Conservation (phyloP, 2,329 filamentous ascomycete species). For the Cytospora chrysosperma region DNA sequence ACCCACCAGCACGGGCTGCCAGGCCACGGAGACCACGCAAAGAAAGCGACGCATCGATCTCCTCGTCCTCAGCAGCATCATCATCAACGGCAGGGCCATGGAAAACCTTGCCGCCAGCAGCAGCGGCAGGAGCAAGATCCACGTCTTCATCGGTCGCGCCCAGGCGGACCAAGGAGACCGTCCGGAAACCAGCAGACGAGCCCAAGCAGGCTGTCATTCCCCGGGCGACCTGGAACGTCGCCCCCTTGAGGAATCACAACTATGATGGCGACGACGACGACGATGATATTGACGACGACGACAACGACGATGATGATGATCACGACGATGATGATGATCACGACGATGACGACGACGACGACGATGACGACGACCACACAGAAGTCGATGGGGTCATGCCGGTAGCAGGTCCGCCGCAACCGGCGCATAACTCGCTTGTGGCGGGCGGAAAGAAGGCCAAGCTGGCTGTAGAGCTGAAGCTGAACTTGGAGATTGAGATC, state of each 20-base stretch:
- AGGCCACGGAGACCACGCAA: constrained; percentile 1
- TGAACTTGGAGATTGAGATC: constrained; percentile 67
- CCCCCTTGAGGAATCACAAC: constrained; percentile 1
- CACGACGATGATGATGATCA: constrained; percentile 2
- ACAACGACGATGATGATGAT: constrained; percentile 1
- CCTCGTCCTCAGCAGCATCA: neutral
- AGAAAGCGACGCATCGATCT: neutral
- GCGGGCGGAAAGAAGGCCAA: constrained; percentile 23
- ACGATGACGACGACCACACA: neutral
- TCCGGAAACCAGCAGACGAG: constrained; percentile 2
- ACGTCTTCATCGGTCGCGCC: neutral
- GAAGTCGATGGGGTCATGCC: constrained; percentile 2
- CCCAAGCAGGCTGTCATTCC: constrained; percentile 12
- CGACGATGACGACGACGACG: neutral
- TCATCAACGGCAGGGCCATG: neutral
- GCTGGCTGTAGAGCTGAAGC: constrained; percentile 46
- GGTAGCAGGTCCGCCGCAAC: neutral
- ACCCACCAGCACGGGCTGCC: neutral
- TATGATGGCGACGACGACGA: neutral
- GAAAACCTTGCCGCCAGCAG: neutral
- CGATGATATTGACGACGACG: neutral
- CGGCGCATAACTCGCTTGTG: constrained; percentile 1
- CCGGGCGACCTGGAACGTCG: constrained; percentile 6
- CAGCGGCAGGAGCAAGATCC: neutral
- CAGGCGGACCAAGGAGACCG: constrained; percentile 1